These are phyloP conservation scores for Suillus lakei DNA, from an alignment of 768 basidiomycete genomes.

Conservation along the genomic window DNA sequence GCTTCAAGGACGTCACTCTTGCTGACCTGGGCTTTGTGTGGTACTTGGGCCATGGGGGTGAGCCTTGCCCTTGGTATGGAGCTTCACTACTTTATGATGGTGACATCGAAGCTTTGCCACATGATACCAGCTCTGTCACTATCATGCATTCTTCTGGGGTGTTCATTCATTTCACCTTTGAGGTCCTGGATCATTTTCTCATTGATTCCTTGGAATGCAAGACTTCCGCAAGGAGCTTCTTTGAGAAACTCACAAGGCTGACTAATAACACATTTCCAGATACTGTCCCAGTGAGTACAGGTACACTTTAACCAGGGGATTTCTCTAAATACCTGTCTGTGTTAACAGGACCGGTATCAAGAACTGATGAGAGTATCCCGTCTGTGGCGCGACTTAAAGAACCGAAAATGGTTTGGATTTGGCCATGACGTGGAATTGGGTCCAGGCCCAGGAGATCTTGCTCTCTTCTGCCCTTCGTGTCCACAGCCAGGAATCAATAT, in stretches of 20 bases:
- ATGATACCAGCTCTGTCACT: not conserved
- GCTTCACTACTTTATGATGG: not conserved
- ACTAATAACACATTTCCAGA: conserved; percentile 7
- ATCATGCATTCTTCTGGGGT: conserved; percentile 4
- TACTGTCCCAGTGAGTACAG: not conserved
- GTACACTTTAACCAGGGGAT: not conserved
- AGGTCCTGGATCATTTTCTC: conserved; percentile 10
- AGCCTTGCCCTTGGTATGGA: conserved; percentile 17
- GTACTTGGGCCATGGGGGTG: conserved; percentile 25
- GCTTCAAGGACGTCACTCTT: conserved; percentile 16
- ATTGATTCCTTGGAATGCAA: conserved; percentile 18
- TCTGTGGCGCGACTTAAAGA: conserved; percentile 9
- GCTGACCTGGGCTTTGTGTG: conserved; percentile 22
- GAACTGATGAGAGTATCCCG: conserved; percentile 15
- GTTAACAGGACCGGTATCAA: conserved; percentile 14
- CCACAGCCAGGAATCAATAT: conserved; percentile 33
- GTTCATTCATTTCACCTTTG: conserved; percentile 14
- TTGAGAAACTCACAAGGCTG: conserved; percentile 11
- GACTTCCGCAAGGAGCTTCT: conserved; percentile 17
- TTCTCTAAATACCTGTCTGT: not conserved
- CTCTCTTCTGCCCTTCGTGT: conserved; percentile 33
- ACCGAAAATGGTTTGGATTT: conserved; percentile 12
- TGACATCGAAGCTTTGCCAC: not conserved
- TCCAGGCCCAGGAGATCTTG: conserved; percentile 13
- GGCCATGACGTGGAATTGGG: conserved; percentile 11